Percentiles rank a stretch among this genome's conserved stretches.
phyloP scores from a whole-genome alignment of 805 yeast species.

The Sugiyamaella chiloensis region DNA sequence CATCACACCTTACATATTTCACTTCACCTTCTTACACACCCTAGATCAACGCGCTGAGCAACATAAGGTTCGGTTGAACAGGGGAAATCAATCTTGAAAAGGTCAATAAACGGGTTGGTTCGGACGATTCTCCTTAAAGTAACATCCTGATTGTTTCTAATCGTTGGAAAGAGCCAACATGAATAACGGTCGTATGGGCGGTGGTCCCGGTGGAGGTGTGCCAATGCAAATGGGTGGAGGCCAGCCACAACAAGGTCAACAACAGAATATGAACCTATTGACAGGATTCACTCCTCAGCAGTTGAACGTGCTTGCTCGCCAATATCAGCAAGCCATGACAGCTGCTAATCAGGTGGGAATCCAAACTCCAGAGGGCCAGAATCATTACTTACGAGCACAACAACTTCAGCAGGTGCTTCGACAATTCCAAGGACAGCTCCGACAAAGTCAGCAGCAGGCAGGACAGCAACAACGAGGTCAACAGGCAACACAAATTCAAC shows the following conservation, averaged over 20 bases:
- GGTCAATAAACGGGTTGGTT: no score
- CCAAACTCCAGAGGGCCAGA: slow-evolving; percentile 32
- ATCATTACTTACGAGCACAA: slow-evolving; percentile 33
- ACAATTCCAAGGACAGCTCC: slow-evolving; percentile 24
- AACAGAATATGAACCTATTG: slow-evolving; percentile 2
- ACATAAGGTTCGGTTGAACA: no score
- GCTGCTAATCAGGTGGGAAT: slow-evolving; percentile 25
- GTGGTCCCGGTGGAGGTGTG: not conserved
- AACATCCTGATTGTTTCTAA: no score
- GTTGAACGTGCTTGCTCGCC: slow-evolving; percentile 29
- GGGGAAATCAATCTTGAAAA: no score
- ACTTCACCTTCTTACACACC: no score
- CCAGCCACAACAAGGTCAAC: slow-evolving; percentile 1
- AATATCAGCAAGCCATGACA: slow-evolving; percentile 31
- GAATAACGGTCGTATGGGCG: slow-evolving; percentile 3
- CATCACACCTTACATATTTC: no score
- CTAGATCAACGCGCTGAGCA: no score
- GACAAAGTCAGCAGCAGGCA: slow-evolving; percentile 20
- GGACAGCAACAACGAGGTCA: slow-evolving; percentile 21
- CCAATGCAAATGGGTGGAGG: not conserved
- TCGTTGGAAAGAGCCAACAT: no score
- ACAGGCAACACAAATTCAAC: slow-evolving; percentile 14
- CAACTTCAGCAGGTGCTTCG: slow-evolving; percentile 23
- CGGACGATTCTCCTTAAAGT: no score
- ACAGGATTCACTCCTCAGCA: slow-evolving; percentile 24